Evolutionary conservation across 2,329 filamentous ascomycete genomes (phyloP), one percentile per base, ranked within the genome.

Genomic region (Cyclaneusma minus): DNA sequence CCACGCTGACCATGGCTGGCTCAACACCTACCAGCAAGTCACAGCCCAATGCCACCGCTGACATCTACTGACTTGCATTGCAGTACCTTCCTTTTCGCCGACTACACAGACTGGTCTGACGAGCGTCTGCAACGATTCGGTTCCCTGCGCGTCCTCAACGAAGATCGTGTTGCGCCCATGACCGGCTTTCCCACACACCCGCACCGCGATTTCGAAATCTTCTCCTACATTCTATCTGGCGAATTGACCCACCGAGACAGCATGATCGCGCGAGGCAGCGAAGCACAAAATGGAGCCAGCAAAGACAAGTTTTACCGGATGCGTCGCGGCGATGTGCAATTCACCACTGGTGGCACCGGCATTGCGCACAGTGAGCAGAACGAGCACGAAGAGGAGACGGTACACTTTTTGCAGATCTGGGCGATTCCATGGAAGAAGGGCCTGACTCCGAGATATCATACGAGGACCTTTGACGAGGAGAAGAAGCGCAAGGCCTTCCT

Each of bases 381-480:
- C 51, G 73, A 89, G 52, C 72, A 82, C 47, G 48, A 56, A 28
- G 54, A 63, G 9, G 68, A 80, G 22, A 69, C 76, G 13, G 77
- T 82, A 8, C 82, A 91, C 47, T 91, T 91, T 45, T 55, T 92
- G 17, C 83, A 92, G 52, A 91, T 92, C 41, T 92, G 82, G 83
- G 81, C 75, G 1, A 58, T 81, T 25, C 82, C 82, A 0, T 85
- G 82, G 66, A 72, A 71, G 48, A 55, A 62, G 13, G 75, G 79
- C 1, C 59, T 92, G 24, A 61, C 62, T 24, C 83, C 83, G 2
- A 62, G 66, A 20, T 92, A 92, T 47, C 77, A 83, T 49, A 89
- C 79, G 4, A 62, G 60, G 33, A 65, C 68, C 35, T 91, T 83
- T 40, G 52, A 58, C 25, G 82, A 91, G 24, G 76, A 71, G 31